Evolutionary conservation across 257 asterid species (phyloP).

Genomic region (Thymus quinquecostatus): DNA sequence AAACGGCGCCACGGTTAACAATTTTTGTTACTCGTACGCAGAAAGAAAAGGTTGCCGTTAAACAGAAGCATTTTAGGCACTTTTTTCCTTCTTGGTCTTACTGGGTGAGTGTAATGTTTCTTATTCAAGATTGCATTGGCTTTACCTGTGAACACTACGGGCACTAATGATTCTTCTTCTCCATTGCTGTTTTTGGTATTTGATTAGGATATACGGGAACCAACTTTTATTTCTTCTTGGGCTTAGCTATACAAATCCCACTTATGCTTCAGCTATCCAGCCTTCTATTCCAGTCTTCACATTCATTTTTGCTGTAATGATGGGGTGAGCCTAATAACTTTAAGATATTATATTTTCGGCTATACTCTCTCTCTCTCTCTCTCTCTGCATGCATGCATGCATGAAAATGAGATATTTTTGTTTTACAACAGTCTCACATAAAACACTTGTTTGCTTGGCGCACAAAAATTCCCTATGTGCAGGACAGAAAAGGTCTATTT

Average conservation of each 20-base stretch:
- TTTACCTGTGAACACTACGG: conserved; percentile 15
- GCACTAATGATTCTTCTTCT: conserved; percentile 13
- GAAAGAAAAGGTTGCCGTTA: conserved; percentile 66
- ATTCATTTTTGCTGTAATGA: conserved; percentile 74
- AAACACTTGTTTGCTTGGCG: conserved; percentile 23
- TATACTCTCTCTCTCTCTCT: not conserved
- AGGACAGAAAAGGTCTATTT: conserved; percentile 80
- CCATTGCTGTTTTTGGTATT: conserved; percentile 20
- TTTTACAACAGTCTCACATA: not conserved
- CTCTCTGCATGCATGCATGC: not conserved
- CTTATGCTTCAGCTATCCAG: conserved; percentile 92
- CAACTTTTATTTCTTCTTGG: conserved; percentile 92
- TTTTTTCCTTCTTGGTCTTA: conserved; percentile 78
- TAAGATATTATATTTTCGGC: not conserved
- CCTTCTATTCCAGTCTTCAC: conserved; percentile 93
- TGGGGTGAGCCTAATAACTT: conserved; percentile 72
- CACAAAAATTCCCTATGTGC: conserved; percentile 46
- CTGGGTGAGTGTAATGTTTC: conserved; percentile 60
- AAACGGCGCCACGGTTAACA: not conserved
- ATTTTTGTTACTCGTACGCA: conserved; percentile 37
- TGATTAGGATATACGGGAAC: conserved; percentile 78
- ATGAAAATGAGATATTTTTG: conserved; percentile 8
- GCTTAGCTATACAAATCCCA: conserved; percentile 87
- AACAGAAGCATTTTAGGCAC: conserved; percentile 48
- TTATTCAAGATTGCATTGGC: not conserved